Conservation (phyloP, 2,329 filamentous ascomycete species). For the Cladosporium velox region DNA sequence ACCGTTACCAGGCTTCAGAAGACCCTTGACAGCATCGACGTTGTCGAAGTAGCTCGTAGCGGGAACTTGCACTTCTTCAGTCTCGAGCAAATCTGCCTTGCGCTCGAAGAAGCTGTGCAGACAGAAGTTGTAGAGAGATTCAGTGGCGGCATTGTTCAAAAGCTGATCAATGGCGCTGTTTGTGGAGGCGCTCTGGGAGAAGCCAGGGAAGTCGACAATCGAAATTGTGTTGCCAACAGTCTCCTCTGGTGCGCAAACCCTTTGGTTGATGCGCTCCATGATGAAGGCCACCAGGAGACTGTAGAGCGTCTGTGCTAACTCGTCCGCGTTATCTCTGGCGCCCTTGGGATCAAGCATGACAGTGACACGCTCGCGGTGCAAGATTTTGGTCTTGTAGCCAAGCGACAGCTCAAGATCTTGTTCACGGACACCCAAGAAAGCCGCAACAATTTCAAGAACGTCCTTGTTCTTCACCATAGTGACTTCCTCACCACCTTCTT, state of each 20-base stretch:
- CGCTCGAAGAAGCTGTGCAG: slow-evolving; percentile 95
- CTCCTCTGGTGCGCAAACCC: slow-evolving; percentile 83
- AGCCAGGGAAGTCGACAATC: slow-evolving; percentile 94
- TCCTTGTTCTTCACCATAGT: slow-evolving; percentile 95
- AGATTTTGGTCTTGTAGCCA: slow-evolving; percentile 94
- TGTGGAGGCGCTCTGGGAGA: slow-evolving; percentile 80
- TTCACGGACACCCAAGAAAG: slow-evolving; percentile 86
- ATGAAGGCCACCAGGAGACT: slow-evolving; percentile 91
- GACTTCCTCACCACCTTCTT: slow-evolving; percentile 83
- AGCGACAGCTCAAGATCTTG: slow-evolving; percentile 83
- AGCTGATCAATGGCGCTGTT: slow-evolving; percentile 87
- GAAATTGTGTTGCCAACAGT: slow-evolving; percentile 90
- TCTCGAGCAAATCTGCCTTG: slow-evolving; percentile 89
- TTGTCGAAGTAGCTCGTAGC: slow-evolving; percentile 98
- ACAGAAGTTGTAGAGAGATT: slow-evolving; percentile 89
- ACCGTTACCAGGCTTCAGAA: slow-evolving; percentile 90
- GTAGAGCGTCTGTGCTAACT: slow-evolving; percentile 89
- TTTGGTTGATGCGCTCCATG: slow-evolving; percentile 89
- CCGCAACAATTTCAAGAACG: slow-evolving; percentile 78
- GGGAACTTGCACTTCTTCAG: slow-evolving; percentile 85
- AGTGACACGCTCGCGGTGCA: slow-evolving; percentile 94
- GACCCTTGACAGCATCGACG: slow-evolving; percentile 85
- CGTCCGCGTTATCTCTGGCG: slow-evolving; percentile 87
- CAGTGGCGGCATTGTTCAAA: slow-evolving; percentile 89
- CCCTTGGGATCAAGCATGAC: slow-evolving; percentile 95